phyloP scores from a whole-genome alignment of 2,329 filamentous ascomycete species.

The Sphaceloma murrayae region DNA sequence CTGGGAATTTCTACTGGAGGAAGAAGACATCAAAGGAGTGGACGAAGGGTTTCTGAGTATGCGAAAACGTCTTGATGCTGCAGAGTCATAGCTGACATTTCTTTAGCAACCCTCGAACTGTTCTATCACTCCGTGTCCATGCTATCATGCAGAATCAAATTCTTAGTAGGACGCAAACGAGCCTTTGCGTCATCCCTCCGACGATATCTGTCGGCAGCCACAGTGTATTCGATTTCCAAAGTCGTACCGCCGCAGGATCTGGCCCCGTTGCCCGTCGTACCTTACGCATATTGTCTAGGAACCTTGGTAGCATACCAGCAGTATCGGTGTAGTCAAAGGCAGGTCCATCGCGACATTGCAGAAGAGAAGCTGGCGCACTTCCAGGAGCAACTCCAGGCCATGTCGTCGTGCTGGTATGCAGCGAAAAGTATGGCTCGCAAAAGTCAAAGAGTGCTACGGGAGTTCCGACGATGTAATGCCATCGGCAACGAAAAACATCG shows the following conservation, averaged over 20 bases:
- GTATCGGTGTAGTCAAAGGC: conserved; percentile 33
- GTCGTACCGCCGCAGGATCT: conserved; percentile 38
- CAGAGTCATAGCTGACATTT: conserved; percentile 26
- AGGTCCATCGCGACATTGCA: conserved; percentile 16
- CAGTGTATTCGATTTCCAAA: conserved; percentile 42
- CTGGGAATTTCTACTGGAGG: conserved; percentile 15
- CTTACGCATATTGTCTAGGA: conserved; percentile 47
- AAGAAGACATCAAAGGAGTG: conserved; percentile 35
- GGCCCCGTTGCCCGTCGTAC: conserved; percentile 45
- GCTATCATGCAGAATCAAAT: conserved; percentile 44
- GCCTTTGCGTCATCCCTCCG: conserved; percentile 44
- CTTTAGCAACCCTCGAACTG: conserved; percentile 42
- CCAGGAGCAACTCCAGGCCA: conserved; percentile 16
- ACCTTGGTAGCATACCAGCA: conserved; percentile 49
- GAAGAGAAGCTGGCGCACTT: conserved; percentile 18
- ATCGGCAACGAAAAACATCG: conserved; percentile 8
- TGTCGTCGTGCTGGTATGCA: conserved; percentile 16
- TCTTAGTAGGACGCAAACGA: conserved; percentile 35
- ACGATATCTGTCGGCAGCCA: conserved; percentile 46
- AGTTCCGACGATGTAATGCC: conserved; percentile 15
- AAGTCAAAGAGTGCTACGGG: conserved; percentile 17
- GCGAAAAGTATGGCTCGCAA: conserved; percentile 17
- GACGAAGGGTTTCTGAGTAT: conserved; percentile 38
- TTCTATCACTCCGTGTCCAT: conserved; percentile 50
- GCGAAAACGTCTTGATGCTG: conserved; percentile 32